phyloP scores from a whole-genome alignment of 1,284 basidiomycete genomes.

The Phylloboletellus chloephorus region DNA sequence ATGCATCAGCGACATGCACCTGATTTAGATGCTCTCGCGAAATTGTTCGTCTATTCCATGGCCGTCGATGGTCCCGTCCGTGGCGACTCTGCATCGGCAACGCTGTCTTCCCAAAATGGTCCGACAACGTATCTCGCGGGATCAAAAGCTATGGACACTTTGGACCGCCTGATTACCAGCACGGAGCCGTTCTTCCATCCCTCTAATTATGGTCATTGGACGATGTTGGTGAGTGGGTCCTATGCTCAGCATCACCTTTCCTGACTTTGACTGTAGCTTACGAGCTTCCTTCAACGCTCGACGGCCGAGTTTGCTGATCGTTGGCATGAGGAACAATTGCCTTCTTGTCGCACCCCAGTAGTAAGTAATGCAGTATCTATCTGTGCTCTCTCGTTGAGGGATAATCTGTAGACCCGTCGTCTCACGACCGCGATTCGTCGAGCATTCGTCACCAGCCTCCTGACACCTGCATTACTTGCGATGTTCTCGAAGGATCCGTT shows the following conservation, averaged over 20 bases:
- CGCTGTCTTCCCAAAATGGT: conserved; percentile 56
- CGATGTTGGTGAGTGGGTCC: conserved; percentile 48
- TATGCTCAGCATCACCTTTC: not conserved
- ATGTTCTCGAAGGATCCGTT: conserved; percentile 92
- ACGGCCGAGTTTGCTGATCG: conserved; percentile 78
- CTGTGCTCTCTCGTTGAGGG: conserved; percentile 3
- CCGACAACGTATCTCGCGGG: conserved; percentile 70
- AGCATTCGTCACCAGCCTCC: conserved; percentile 77
- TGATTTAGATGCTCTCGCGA: conserved; percentile 71
- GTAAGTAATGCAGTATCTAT: conserved; percentile 37
- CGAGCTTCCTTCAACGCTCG: conserved; percentile 47
- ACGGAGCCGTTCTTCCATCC: conserved; percentile 94
- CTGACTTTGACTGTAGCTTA: conserved; percentile 24
- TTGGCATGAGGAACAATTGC: conserved; percentile 78
- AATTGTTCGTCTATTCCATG: conserved; percentile 90
- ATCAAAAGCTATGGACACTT: conserved; percentile 83
- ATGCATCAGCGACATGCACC: conserved; percentile 1
- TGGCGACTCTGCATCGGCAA: conserved; percentile 41
- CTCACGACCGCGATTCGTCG: conserved; percentile 81
- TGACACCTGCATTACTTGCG: conserved; percentile 85
- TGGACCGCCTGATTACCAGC: conserved; percentile 86
- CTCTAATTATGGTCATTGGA: conserved; percentile 73
- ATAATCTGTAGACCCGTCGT: conserved; percentile 52
- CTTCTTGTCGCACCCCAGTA: conserved; percentile 76
- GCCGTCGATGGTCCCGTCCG: conserved; percentile 68